phyloP scores from a whole-genome alignment of 768 basidiomycete species.

The Termitomyces sp. region DNA sequence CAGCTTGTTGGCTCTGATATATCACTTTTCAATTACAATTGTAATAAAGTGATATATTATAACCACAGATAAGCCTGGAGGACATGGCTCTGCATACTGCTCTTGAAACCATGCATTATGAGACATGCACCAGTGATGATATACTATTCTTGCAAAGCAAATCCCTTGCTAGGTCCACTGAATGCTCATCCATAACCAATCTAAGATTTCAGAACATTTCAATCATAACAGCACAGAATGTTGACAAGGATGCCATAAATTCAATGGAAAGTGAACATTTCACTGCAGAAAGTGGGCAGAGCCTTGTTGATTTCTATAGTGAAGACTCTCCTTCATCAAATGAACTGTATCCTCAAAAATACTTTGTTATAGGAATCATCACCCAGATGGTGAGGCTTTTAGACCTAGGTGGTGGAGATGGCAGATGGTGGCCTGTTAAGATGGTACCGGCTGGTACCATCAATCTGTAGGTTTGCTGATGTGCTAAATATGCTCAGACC shows the following conservation, averaged over 20 bases:
- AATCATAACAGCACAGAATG: slow-evolving; percentile 1
- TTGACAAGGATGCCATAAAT: neutral
- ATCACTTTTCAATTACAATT: no score
- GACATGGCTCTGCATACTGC: slow-evolving; percentile 23
- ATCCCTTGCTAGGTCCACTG: no score
- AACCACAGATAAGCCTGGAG: no score
- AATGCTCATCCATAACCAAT: neutral
- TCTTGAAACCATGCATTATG: neutral
- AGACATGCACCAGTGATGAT: neutral
- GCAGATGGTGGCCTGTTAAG: no score
- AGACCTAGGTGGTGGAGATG: no score
- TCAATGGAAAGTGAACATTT: neutral
- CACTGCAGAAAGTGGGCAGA: neutral
- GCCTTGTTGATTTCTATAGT: neutral
- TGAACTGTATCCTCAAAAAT: no score
- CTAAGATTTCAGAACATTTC: neutral
- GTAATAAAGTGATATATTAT: no score
- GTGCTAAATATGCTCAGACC: neutral
- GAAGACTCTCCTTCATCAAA: neutral
- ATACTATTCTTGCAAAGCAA: neutral
- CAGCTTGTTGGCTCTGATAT: no score
- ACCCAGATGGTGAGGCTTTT: no score
- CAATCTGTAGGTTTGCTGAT: no score
- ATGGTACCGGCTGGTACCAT: no score
- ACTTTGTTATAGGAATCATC: no score